Percentiles rank a stretch among this genome's conserved stretches.
phyloP scores from a whole-genome alignment of 768 basidiomycete species.

The Kwoniella dejecticola region DNA sequence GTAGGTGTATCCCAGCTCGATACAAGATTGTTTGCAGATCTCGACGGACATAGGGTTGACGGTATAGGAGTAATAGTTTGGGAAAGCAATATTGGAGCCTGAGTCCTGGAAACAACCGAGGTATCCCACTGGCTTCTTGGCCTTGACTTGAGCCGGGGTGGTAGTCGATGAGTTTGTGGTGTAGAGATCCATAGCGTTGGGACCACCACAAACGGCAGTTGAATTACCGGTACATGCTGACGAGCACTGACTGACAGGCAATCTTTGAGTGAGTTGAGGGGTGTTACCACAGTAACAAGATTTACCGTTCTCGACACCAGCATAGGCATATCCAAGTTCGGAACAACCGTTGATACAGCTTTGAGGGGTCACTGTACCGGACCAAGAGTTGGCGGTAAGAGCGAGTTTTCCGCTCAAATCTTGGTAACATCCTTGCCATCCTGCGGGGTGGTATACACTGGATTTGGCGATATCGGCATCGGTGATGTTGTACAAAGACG shows the following conservation, averaged over 20 bases:
- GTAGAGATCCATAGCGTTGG: conserved; percentile 29
- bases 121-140: conserved; percentile 19
- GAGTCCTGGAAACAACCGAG: conserved; percentile 33
- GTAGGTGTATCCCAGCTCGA: conserved; percentile 23
- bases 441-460: conserved; percentile 17
- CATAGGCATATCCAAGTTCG: conserved; percentile 32
- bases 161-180: conserved; percentile 17
- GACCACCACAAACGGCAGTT: conserved; percentile 31
- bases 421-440: conserved; percentile 34
- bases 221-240: conserved; percentile 39
- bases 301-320: conserved; percentile 33
- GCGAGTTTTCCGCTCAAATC: conserved; percentile 19
- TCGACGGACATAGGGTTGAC: conserved; percentile 19
- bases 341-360: conserved; percentile 38
- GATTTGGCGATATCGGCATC: conserved; percentile 15
- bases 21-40: conserved; percentile 28
- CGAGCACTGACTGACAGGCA: conserved; percentile 34
- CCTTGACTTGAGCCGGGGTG: neutral
- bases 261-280: conserved; percentile 7
- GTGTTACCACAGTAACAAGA: conserved; percentile 31
- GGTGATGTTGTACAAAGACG: conserved; percentile 40
- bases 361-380: conserved; percentile 23
- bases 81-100: conserved; percentile 22
- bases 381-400: conserved; percentile 27
- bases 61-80: conserved; percentile 36